These are phyloP conservation scores for Melampsora americana DNA, from an alignment of 1,284 basidiomycete species.

Conservation along the genomic window DNA sequence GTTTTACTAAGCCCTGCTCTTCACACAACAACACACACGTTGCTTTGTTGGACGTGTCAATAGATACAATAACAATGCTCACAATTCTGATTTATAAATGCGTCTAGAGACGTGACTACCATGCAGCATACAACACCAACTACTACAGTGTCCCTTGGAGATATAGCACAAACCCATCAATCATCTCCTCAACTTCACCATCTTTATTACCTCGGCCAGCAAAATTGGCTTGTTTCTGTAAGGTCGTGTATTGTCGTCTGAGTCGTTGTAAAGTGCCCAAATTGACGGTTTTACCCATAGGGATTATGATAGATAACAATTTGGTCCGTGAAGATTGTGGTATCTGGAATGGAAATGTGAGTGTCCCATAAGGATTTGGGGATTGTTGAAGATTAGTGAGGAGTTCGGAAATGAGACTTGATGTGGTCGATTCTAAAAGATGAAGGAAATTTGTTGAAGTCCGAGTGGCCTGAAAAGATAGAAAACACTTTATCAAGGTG, in stretches of 20 bases:
- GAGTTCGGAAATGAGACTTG: conserved; percentile 19
- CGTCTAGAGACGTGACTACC: too few species aligned
- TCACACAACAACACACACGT: too few species aligned
- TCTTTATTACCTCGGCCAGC: conserved; percentile 20
- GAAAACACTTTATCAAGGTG: not conserved
- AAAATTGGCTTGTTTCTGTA: conserved; percentile 41
- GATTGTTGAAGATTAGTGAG: conserved; percentile 26
- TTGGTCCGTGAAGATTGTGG: conserved; percentile 19
- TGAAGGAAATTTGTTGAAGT: conserved; percentile 40
- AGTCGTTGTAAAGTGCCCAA: conserved; percentile 31
- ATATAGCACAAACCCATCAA: conserved; percentile 38
- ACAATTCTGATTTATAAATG: too few species aligned
- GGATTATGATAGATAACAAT: conserved; percentile 26
- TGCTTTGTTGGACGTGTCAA: too few species aligned
- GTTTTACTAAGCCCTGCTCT: too few species aligned
- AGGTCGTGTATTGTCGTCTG: conserved; percentile 36
- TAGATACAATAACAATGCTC: too few species aligned
- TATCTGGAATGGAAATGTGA: conserved; percentile 31
- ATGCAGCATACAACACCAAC: too few species aligned
- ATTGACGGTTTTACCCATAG: conserved; percentile 39
- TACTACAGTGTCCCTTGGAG: conserved; percentile 25
- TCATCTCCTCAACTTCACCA: conserved; percentile 25
- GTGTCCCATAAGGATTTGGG: conserved; percentile 9
- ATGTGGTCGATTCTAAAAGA: conserved; percentile 29
- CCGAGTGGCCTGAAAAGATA: conserved; percentile 26